These are phyloP conservation scores for Phytophthora agathidicida DNA, from an alignment of 352 stramenopile genomes.

Conservation along the genomic window DNA sequence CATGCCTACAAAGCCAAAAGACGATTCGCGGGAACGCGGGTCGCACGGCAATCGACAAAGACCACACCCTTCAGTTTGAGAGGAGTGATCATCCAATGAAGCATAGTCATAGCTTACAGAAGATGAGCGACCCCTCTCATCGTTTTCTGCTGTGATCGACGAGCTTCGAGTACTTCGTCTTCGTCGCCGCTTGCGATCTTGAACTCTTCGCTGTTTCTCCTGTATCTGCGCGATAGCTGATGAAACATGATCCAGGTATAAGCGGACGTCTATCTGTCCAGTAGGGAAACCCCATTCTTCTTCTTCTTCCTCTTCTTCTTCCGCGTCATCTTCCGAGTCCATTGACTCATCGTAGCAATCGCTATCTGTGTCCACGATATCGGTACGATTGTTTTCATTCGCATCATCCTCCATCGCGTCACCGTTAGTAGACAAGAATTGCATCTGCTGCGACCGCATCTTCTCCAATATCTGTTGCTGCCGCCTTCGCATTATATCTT, in stretches of 20 bases:
- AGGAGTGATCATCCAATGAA: constrained; percentile 31
- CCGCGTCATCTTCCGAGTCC: constrained; percentile 46
- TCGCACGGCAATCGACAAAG: constrained; percentile 72
- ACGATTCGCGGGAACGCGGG: constrained; percentile 35
- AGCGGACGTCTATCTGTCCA: constrained; percentile 62
- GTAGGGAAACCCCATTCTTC: constrained; percentile 87
- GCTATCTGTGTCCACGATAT: constrained; percentile 16
- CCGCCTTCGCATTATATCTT: constrained; percentile 63
- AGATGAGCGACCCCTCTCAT: constrained; percentile 18
- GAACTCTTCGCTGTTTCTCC: constrained; percentile 49
- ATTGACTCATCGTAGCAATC: constrained; percentile 35
- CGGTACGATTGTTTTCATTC: constrained; percentile 5
- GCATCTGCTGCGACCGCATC: constrained; percentile 77
- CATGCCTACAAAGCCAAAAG: constrained; percentile 77
- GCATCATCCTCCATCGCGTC: constrained; percentile 24
- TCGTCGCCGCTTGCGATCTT: constrained; percentile 36
- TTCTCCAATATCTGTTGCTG: constrained; percentile 76
- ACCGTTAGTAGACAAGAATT: constrained; percentile 66
- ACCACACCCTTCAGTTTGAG: constrained; percentile 56
- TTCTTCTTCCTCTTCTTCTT: constrained; percentile 66
- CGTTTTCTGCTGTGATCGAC: constrained; percentile 22
- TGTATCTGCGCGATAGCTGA: constrained; percentile 60
- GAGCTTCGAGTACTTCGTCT: constrained; percentile 44
- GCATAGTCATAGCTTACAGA: constrained; percentile 28
- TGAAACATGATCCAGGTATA: constrained; percentile 75